phyloP scores from a whole-genome alignment of 2,329 filamentous ascomycete species.

The Aphanoascus verrucosus region DNA sequence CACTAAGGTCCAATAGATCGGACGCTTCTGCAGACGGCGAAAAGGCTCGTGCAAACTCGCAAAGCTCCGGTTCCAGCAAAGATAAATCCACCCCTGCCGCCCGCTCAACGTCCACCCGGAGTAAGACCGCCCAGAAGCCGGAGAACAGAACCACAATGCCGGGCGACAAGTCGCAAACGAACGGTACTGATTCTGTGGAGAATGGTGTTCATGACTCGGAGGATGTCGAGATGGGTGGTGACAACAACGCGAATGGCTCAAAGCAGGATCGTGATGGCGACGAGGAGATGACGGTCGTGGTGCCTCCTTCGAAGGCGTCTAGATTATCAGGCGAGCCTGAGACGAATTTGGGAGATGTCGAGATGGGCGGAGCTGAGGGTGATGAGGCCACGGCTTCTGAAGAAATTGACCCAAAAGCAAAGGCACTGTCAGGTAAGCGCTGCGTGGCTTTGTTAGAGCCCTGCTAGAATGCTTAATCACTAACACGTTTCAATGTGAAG shows the following conservation, averaged over 20 bases:
- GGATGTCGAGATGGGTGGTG: constrained; percentile 62
- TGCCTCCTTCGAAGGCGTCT: constrained; percentile 58
- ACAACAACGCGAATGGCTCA: constrained; percentile 43
- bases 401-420: constrained; percentile 37
- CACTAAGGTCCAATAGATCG: constrained; percentile 38
- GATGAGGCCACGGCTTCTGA: constrained; percentile 37
- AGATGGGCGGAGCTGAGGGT: constrained; percentile 45
- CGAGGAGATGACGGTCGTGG: constrained; percentile 70
- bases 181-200: constrained; percentile 58
- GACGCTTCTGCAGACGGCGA: constrained; percentile 40
- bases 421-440: constrained; percentile 40
- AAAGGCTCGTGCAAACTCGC: constrained; percentile 35
- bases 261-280: constrained; percentile 61
- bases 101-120: constrained; percentile 22
- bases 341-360: constrained; percentile 55
- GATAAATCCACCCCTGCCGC: constrained; percentile 35
- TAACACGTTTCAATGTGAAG: constrained; percentile 37
- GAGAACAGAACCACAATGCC: constrained; percentile 44
- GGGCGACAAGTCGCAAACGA: constrained; percentile 58
- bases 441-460: constrained; percentile 1
- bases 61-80: constrained; percentile 34
- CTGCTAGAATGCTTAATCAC: not conserved
- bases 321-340: constrained; percentile 48
- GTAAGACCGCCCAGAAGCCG: constrained; percentile 14
- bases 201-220: constrained; percentile 56